A percentile compares a stretch with the other conserved stretches of the same genome.
These are phyloP conservation scores for Cordyceps javanica DNA, from an alignment of 2,329 filamentous ascomycete species.

Conservation along the genomic window DNA sequence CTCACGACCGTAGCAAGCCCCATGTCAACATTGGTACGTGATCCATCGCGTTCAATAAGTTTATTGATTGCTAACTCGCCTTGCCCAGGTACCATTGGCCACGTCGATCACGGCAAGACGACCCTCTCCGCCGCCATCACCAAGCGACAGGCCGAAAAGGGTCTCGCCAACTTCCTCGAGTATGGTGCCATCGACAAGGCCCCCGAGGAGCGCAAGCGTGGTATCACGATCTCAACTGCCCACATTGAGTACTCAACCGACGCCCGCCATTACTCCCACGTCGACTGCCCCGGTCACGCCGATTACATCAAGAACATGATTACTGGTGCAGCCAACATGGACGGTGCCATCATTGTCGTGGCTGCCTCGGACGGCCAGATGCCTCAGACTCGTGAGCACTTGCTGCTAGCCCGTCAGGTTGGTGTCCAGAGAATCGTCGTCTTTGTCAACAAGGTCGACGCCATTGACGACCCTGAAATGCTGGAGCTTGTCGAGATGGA, in stretches of 20 bases:
- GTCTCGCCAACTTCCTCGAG: constrained; percentile 88
- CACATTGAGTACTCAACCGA: constrained; percentile 99
- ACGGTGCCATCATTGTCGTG: constrained; percentile 97
- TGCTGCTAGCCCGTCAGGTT: constrained; percentile 95
- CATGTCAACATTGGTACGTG: constrained; percentile 90
- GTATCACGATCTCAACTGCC: constrained; percentile 97
- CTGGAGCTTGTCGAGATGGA: constrained; percentile 99
- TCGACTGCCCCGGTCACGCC: constrained; percentile 99
- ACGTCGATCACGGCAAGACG: constrained; percentile 99
- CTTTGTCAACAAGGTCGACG: constrained; percentile 99
- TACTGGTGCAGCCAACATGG: constrained; percentile 98
- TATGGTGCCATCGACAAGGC: constrained; percentile 99
- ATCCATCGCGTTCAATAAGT: neutral
- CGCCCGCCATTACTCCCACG: constrained; percentile 93
- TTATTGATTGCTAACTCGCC: constrained; percentile 16
- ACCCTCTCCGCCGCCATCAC: constrained; percentile 98
- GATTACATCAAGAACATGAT: constrained; percentile 99
- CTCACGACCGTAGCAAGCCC: constrained; percentile 86
- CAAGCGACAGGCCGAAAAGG: constrained; percentile 94
- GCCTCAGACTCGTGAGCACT: constrained; percentile 98
- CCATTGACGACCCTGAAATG: constrained; percentile 97
- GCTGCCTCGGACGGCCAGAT: constrained; percentile 98
- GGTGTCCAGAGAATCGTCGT: constrained; percentile 98
- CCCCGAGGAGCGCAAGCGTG: constrained; percentile 98
- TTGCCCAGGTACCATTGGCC: constrained; percentile 78